These are phyloP conservation scores for Pyrenula massariospora DNA, from an alignment of 495 filamentous ascomycete species.

Conservation along the genomic window DNA sequence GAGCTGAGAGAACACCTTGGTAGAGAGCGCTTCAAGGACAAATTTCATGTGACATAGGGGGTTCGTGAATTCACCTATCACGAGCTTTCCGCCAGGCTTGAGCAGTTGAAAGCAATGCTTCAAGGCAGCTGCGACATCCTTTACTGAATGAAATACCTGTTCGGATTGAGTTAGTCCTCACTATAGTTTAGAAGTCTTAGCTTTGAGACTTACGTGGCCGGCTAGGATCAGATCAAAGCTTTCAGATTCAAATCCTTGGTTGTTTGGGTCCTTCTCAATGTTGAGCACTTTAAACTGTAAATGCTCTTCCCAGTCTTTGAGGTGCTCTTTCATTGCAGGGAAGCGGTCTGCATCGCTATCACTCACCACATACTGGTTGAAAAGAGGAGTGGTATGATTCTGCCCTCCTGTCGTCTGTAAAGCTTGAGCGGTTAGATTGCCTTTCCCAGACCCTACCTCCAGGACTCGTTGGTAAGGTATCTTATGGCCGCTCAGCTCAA, in stretches of 20 bases:
- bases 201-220: slow-evolving; percentile 38
- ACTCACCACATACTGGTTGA: slow-evolving; percentile 29
- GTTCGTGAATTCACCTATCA: slow-evolving; percentile 6
- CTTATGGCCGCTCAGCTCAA: slow-evolving; percentile 16
- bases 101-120: slow-evolving; percentile 13
- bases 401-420: slow-evolving; percentile 19
- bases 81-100: slow-evolving; percentile 9
- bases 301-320: slow-evolving; percentile 14
- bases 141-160: neutral
- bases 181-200: neutral
- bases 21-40: slow-evolving; percentile 7
- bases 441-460: slow-evolving; percentile 44
- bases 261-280: slow-evolving; percentile 20
- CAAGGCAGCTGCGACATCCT: slow-evolving; percentile 18
- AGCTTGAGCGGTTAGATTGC: slow-evolving; percentile 29
- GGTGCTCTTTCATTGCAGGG: slow-evolving; percentile 26
- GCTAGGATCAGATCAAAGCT: slow-evolving; percentile 41
- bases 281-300: slow-evolving; percentile 34
- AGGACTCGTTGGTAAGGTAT: slow-evolving; percentile 29
- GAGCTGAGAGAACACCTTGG: neutral
- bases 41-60: neutral
- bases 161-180: neutral
- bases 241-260: slow-evolving; percentile 29
- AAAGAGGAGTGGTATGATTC: neutral
- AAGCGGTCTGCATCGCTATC: slow-evolving; percentile 42